Evolutionary conservation across 2,329 filamentous ascomycete species (phyloP).

Genomic region (Penicillium sp.): DNA sequence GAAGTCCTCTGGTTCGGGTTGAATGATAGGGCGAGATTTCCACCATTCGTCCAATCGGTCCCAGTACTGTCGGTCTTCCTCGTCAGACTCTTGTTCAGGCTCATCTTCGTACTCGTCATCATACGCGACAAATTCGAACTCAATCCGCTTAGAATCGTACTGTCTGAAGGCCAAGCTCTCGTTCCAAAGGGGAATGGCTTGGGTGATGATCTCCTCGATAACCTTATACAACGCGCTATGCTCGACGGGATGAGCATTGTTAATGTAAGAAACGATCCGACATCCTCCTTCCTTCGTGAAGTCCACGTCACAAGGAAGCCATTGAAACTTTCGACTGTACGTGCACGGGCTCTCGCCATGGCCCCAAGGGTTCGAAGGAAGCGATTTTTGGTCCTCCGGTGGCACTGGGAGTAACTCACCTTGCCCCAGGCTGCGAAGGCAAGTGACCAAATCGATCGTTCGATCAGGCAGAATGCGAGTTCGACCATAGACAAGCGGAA

Average conservation of each 20-base stretch:
- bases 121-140: slow-evolving; percentile 13
- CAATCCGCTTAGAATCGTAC: slow-evolving; percentile 6
- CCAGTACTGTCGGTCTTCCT: slow-evolving; percentile 1
- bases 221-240: slow-evolving; percentile 37
- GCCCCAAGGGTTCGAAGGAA: background rate
- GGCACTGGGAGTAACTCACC: slow-evolving; percentile 3
- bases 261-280: slow-evolving; percentile 46
- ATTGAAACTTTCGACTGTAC: slow-evolving; percentile 46
- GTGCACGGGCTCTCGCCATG: background rate
- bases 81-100: slow-evolving; percentile 3
- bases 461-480: slow-evolving; percentile 26
- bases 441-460: slow-evolving; percentile 26
- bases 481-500: slow-evolving; percentile 35
- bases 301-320: slow-evolving; percentile 47
- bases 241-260: slow-evolving; percentile 44
- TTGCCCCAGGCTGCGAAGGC: slow-evolving; percentile 14
- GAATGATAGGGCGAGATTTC: slow-evolving; percentile 6
- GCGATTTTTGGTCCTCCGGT: background rate
- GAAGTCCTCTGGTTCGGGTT: slow-evolving; percentile 19
- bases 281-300: slow-evolving; percentile 21
- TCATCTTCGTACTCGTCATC: background rate
- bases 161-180: slow-evolving; percentile 19
- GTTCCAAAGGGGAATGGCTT: slow-evolving; percentile 52
- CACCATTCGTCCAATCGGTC: slow-evolving; percentile 5
- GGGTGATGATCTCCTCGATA: slow-evolving; percentile 41